Evolutionary conservation across 768 basidiomycete species (phyloP).

Genomic region (Dacryopinax primogenitus): DNA sequence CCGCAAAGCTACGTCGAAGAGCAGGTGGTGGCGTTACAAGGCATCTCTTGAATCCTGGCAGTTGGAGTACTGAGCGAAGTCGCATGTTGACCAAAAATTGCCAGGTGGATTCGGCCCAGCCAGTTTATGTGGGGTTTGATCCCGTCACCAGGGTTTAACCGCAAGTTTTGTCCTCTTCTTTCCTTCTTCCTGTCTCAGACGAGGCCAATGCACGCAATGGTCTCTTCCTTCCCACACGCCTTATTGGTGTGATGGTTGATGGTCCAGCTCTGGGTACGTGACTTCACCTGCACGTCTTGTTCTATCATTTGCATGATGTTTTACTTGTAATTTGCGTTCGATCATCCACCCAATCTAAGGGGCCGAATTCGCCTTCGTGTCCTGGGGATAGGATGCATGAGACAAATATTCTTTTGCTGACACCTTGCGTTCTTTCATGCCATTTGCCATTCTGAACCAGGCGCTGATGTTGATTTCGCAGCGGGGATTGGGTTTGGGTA

Average conservation of each 20-base stretch:
- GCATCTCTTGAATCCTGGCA: not conserved
- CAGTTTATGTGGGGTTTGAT: too few relatives aligned
- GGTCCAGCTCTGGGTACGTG: not conserved
- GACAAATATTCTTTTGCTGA: slow-evolving; percentile 5
- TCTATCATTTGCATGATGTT: not conserved
- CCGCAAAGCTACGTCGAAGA: not conserved
- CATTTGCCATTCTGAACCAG: not conserved
- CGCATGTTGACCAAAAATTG: too few relatives aligned
- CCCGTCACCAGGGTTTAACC: too few relatives aligned
- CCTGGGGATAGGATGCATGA: slow-evolving; percentile 7
- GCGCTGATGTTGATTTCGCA: not conserved
- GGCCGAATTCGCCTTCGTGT: slow-evolving; percentile 9
- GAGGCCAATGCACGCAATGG: too few relatives aligned
- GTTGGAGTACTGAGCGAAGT: not conserved
- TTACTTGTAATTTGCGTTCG: slow-evolving; percentile 8
- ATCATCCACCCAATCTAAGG: not conserved
- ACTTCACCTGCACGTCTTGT: not conserved
- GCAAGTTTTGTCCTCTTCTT: too few relatives aligned
- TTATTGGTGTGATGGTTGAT: too few relatives aligned
- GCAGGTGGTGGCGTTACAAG: too few relatives aligned
- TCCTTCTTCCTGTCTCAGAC: too few relatives aligned
- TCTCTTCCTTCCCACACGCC: too few relatives aligned
- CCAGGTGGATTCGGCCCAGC: too few relatives aligned
- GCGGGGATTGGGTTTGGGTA: not conserved
- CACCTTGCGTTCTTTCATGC: not conserved